Evolutionary conservation across 208 protist species (phyloP), one percentile per base, ranked within the genome.

Genomic region (Porcisia deanei): DNA sequence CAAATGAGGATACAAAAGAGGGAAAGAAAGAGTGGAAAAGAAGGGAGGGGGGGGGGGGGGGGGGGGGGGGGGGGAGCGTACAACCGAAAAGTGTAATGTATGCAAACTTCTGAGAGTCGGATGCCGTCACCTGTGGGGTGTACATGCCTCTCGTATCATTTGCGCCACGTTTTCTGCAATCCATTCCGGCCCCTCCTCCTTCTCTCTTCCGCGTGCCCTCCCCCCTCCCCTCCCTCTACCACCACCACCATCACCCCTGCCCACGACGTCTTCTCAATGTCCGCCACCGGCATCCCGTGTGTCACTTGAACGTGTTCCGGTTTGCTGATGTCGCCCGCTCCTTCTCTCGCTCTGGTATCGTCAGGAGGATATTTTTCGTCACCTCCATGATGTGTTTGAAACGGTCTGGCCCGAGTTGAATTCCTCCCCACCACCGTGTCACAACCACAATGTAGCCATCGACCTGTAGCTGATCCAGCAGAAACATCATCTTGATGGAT

Each of bases 341-440:
- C 71, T 68, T 69, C 71, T 93, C 86, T 3, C 83, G 84, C 67
- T 94, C 67, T 20, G 89, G 90, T 45, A 92, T 93, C 7, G 89
- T 94, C 25, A 91, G 65, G 5, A 94, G 75, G 1, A 94, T 88
- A 67, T 93, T 85, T 64, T 85, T 87, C 4, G 90, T 86, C 57
- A 97, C 91, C 65, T 88, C 87, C 89, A 96, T 94, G 60, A 98
- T 97, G 85, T 98, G 93, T 73, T 96, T 97, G 76, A 98, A 99
- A 20, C 98, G 89, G 73, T 98, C 97, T 3, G 93, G 89, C 1
- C 97, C 96, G 10, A 99, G 92, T 22, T 97, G 82, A 60, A 98
- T 97, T 67, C 98, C 98, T 37, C 98, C 98, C 81, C 92, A 99
- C 97, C 98, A 99, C 7, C 98, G 91, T 53, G 97, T 98, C 45